phyloP scores from a whole-genome alignment of 2,329 filamentous ascomycete species.

The Ilyonectria robusta region DNA sequence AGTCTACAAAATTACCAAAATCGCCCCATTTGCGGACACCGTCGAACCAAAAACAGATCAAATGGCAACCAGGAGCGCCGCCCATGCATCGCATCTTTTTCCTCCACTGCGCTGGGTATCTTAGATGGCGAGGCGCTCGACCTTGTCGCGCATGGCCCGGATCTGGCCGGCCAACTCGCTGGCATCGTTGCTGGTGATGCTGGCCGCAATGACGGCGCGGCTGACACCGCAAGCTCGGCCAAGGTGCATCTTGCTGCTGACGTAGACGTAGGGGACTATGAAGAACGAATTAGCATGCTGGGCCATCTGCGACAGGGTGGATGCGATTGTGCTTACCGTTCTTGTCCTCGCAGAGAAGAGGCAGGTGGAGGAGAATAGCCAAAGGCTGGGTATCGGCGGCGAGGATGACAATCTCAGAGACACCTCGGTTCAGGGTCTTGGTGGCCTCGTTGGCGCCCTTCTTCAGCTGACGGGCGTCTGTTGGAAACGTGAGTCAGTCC shows the following conservation, averaged over 20 bases:
- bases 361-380: slow-evolving; percentile 90
- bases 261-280: slow-evolving; percentile 72
- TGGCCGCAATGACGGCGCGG: slow-evolving; percentile 87
- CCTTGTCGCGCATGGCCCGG: slow-evolving; percentile 90
- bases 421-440: slow-evolving; percentile 92
- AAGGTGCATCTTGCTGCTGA: slow-evolving; percentile 85
- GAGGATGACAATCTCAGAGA: slow-evolving; percentile 89
- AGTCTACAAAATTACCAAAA: slow-evolving; percentile 37
- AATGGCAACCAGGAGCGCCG: slow-evolving; percentile 19
- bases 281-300: slow-evolving; percentile 30
- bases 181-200: slow-evolving; percentile 93
- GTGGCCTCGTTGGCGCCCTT: slow-evolving; percentile 82
- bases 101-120: slow-evolving; percentile 39
- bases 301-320: not conserved
- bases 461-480: slow-evolving; percentile 81
- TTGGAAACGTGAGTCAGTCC: slow-evolving; percentile 16
- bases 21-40: slow-evolving; percentile 20
- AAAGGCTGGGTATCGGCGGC: slow-evolving; percentile 90
- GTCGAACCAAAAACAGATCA: slow-evolving; percentile 35
- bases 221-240: slow-evolving; percentile 92
- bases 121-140: slow-evolving; percentile 96
- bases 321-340: slow-evolving; percentile 55
- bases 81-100: slow-evolving; percentile 27
- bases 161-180: slow-evolving; percentile 92
- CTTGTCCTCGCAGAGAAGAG: slow-evolving; percentile 89